A percentile compares a stretch with the other conserved stretches of the same genome.
Conservation (phyloP, 805 yeast species). For the Blastobotrys robertii region DNA sequence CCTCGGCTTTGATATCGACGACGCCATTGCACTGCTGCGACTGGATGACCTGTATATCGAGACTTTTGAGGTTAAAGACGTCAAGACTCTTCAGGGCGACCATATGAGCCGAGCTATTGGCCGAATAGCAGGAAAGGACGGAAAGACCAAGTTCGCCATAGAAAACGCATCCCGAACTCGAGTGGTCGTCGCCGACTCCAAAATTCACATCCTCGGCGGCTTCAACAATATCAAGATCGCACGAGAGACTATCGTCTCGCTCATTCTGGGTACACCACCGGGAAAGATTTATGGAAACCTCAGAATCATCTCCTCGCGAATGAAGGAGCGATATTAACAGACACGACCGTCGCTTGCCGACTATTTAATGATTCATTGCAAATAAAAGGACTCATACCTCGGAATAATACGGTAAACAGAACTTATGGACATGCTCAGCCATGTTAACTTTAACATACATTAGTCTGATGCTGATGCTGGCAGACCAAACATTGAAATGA, state of each 20-base stretch:
- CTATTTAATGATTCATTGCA: too few relatives aligned
- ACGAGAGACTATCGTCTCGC: conserved; percentile 89
- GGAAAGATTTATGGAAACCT: conserved; percentile 96
- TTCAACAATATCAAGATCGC: conserved; percentile 97
- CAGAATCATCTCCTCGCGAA: conserved; percentile 92
- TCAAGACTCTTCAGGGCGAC: conserved; percentile 89
- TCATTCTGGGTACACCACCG: conserved; percentile 96
- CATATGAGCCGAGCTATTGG: conserved; percentile 98
- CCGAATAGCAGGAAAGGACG: conserved; percentile 99
- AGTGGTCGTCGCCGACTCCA: conserved; percentile 93
- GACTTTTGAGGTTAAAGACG: conserved; percentile 94
- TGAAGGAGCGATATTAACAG: conserved; percentile 82
- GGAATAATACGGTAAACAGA: neutral
- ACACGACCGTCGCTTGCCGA: neutral
- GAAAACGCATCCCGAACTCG: conserved; percentile 98
- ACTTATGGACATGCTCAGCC: neutral
- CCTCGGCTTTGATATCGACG: conserved; percentile 93
- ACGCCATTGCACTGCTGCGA: conserved; percentile 88
- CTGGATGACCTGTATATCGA: conserved; percentile 94
- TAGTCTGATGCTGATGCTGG: neutral
- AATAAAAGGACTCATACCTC: neutral
- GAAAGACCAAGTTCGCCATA: conserved; percentile 96
- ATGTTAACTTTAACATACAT: too few relatives aligned
- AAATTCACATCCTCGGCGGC: conserved; percentile 94
- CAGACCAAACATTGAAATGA: neutral